Evolutionary conservation across 164 flowering plant genomes (phyloP).

Genomic region (Macadamia tetraphylla): DNA sequence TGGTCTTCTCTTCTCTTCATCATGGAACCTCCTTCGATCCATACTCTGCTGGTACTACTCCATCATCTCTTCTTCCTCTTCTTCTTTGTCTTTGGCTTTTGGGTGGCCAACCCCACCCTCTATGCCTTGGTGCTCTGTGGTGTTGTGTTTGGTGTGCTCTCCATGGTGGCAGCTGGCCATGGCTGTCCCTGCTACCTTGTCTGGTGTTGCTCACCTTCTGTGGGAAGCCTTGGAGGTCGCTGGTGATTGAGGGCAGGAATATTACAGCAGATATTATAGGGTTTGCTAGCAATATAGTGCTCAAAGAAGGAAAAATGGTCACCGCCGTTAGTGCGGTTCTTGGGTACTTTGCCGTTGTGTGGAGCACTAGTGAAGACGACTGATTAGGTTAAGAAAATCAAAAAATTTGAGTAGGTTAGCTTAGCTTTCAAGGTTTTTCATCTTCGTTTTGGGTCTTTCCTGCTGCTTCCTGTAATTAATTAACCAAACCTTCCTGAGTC

Average conservation of each 20-base stretch:
- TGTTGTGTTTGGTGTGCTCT: conserved; percentile 17
- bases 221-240: conserved; percentile 54
- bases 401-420: no score
- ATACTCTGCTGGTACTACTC: conserved; percentile 25
- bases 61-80: conserved; percentile 16
- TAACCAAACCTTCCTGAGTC: no score
- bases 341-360: conserved; percentile 49
- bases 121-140: conserved; percentile 17
- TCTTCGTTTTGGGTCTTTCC: no score
- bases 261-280: conserved; percentile 56
- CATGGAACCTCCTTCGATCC: conserved; percentile 22
- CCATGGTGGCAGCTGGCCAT: conserved; percentile 29
- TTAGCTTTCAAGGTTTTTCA: not conserved
- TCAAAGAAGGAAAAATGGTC: conserved; percentile 39
- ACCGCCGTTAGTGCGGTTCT: conserved; percentile 60
- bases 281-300: conserved; percentile 30
- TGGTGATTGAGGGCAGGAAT: conserved; percentile 50
- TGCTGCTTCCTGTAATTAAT: not conserved
- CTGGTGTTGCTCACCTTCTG: conserved; percentile 61
- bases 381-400: not conserved
- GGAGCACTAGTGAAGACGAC: conserved; percentile 21
- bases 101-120: conserved; percentile 23
- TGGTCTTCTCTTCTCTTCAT: conserved; percentile 24
- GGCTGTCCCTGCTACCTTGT: conserved; percentile 54
- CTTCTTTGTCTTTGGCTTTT: conserved; percentile 3